phyloP scores from a whole-genome alignment of 371 early-diverging fungal species.

The Mucor piriformis region DNA sequence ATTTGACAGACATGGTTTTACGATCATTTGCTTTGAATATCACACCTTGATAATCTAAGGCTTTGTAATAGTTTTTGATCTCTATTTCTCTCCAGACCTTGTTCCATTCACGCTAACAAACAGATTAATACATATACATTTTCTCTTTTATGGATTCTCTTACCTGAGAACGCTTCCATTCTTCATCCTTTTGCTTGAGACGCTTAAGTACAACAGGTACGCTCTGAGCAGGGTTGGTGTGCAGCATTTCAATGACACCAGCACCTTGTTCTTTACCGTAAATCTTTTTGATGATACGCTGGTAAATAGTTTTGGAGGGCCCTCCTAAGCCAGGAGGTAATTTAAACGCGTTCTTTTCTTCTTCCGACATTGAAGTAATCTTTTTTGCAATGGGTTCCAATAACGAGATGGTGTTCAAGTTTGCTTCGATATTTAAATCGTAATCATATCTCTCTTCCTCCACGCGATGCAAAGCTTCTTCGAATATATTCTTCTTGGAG shows the following conservation, averaged over 20 bases:
- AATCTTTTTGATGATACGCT: constrained; percentile 85
- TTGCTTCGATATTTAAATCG: constrained; percentile 95
- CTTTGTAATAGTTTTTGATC: constrained; percentile 93
- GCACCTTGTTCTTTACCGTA: constrained; percentile 83
- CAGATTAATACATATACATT: constrained; percentile 78
- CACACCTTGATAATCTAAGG: constrained; percentile 94
- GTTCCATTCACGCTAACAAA: constrained; percentile 74
- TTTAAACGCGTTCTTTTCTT: constrained; percentile 73
- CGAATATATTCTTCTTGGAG: constrained; percentile 91
- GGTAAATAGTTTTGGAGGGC: constrained; percentile 80
- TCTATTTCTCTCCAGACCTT: constrained; percentile 97
- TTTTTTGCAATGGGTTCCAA: constrained; percentile 82
- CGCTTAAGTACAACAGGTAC: constrained; percentile 95
- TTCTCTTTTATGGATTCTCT: constrained; percentile 22
- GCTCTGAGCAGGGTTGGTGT: constrained; percentile 88
- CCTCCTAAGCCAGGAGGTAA: constrained; percentile 84
- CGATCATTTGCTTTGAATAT: constrained; percentile 88
- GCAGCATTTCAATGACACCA: constrained; percentile 91
- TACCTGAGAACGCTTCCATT: constrained; percentile 72
- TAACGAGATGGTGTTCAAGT: constrained; percentile 83
- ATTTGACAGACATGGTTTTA: constrained; percentile 74
- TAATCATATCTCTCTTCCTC: constrained; percentile 89
- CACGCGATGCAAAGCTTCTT: constrained; percentile 93
- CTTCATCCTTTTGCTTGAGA: constrained; percentile 95
- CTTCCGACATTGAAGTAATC: constrained; percentile 74